Evolutionary conservation across 1,284 basidiomycete genomes (phyloP), one percentile per base, ranked within the genome.

Genomic region (Volvariella volvacea): DNA sequence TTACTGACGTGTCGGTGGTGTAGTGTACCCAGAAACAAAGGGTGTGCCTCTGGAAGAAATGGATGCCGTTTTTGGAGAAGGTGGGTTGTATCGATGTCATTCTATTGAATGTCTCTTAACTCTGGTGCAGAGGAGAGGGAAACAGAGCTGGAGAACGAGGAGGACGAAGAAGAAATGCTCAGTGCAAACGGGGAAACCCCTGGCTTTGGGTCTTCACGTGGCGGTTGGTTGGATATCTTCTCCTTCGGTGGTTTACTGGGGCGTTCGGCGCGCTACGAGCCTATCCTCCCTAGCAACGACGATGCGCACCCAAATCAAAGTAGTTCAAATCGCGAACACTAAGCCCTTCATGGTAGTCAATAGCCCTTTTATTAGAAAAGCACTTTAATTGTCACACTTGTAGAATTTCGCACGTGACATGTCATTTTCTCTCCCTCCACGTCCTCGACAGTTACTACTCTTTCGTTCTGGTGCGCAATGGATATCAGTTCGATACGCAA

Each of bases 11-110:
- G 30, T 44, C 33, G n/a, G n/a, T n/a, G n/a, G n/a, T 44, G 19
- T 58, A 88, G 83, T 89, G 52, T 93, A 92, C 55, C 86, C 86
- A 1, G 86, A 89, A 61, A 89, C 86, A 7, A 88, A 75, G 64
- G 84, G 85, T 1, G 77, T 89, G 15, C 83, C 85, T 4, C 61
- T 88, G 36, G 86, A 89, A 65, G 86, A 88, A 59, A 89, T 89
- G 86, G 87, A 88, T 53, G 76, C 76, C 38, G 82, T 89, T 4
- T 89, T 88, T 54, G 86, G 86, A 28, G 85, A 89, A 80, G 85
- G 84, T 81, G 50, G 6, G 34, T 16, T n/a, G 15, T 36, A 4
- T 36, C n/a, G 34, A 6, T 36, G 34, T 7, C 4, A 36, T 20
- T 8, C 34, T 36, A n/a, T n/a, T 7, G 10, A 48, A 55, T 21